Base-by-base conservation (phyloP, 306 rosid species). In the Trifolium repens region DNA sequence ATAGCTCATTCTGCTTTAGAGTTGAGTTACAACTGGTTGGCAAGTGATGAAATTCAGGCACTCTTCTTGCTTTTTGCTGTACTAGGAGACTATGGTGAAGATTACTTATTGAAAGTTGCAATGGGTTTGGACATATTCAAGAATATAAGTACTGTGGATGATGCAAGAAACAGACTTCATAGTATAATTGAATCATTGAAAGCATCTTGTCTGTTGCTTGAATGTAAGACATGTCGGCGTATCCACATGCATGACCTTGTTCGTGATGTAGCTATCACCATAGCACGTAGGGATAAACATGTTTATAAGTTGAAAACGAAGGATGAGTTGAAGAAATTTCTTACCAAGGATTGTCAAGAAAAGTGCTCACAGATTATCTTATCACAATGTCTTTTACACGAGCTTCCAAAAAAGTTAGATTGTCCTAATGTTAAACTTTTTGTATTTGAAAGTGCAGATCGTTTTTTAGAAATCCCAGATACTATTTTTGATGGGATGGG, bases 31-130 rank as follows among this genome's bases (percentile, higher is more conserved):
- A 19, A 19, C 11, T 66, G 16, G 32, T 66, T 66, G 19, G 35
- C 3, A 1, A 39, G 12, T 16, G 10, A 66, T 0, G 71, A 66
- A 66, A 42, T 39, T 14, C 11, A 6, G 34, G 16, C 16, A 10
- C 9, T 66, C 53, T 66, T 66, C 71, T 66, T 66, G 71, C 71
- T 66, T 66, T 66, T 0, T 66, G 35, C 53, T 2, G 30, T 65
- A 40, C 17, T 65, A 3, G 2, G 1, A 2, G 2, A 30, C 4
- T 30, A 0, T 30, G 5, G 5, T 30, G 34, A 7, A 43, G 55
- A 22, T 1, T 67, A 67, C 71, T 24, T 10, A 1, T 26, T 67
- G 22, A 67, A 2, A 22, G 71, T 67, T 67, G 71, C 54, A 43
- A 43, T 22, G 22, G 55, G 71, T 24, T 43, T 67, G 71, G 39